Evolutionary conservation across 129 eudicot species (phyloP), one percentile per base, ranked within the genome.

Genomic region (Ambrosia trifida): DNA sequence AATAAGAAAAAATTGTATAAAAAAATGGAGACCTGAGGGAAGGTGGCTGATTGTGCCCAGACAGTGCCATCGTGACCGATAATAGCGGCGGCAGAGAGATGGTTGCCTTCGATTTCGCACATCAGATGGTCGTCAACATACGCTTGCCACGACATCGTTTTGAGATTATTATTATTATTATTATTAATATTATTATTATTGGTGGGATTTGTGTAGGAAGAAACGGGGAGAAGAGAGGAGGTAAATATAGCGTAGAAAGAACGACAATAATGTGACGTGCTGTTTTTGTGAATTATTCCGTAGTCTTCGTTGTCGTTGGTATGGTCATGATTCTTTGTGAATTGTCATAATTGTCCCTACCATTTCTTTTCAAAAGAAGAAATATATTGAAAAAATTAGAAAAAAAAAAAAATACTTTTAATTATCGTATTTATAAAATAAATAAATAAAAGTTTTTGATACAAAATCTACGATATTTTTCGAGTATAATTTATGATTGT

Each of bases 91-190:
- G 94, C 38, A 41, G 84, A 11, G 84, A 87, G 89, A 36, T 77
- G 87, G 40, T 79, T 76, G 10, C 87, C 89, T 17, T 87, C 94
- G 76, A 84, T 76, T 18, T 87, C 94, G 85, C 94, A 87, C 87
- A 87, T 70, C 76, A 87, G 80, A 82, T 87, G 94, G 17, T 87
- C 94, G 32, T 87, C 94, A 2, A 87, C 94, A 82, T 87, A 87
- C 1, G 89, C 66, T 80, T 87, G 93, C 93, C 93, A 87, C 87
- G 93, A 87, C 93, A 87, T 84, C 33, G 36, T 75, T 70, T 11
- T 75, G 28, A 38, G 75, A 46, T 70, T 17, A 12, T 18, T 7
- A 18, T 60, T 77, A 58, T 4, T 24, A 24, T 49, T 32, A n/a
- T n/a, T n/a, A n/a, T n/a, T n/a, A n/a, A n/a, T 17, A 12, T 18